Percentiles rank a stretch among this genome's conserved stretches.
Evolutionary conservation across 768 basidiomycete species (phyloP).

Genomic region (Lactifluus piperatus): DNA sequence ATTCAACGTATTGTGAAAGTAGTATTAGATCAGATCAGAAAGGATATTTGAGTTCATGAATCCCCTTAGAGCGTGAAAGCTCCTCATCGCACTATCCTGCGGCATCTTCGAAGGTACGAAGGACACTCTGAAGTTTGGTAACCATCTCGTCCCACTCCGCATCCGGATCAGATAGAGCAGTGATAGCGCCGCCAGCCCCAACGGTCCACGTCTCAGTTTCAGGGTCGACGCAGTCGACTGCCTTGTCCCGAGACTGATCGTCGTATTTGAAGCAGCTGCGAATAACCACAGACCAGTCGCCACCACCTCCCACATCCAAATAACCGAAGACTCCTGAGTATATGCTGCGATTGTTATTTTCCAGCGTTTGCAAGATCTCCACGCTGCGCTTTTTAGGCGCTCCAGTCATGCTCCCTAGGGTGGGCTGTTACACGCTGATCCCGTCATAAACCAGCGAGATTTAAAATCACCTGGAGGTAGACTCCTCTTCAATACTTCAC

Average conservation of each 20-base stretch:
- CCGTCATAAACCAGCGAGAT: neutral
- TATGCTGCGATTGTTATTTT: slow-evolving; percentile 60
- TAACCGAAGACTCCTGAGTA: slow-evolving; percentile 96
- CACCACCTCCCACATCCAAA: slow-evolving; percentile 79
- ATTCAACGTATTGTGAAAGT: slow-evolving; percentile 22
- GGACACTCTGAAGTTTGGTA: slow-evolving; percentile 74
- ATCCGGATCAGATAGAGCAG: slow-evolving; percentile 77
- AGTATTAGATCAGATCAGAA: neutral
- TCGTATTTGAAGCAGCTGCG: slow-evolving; percentile 82
- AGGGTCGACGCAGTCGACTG: neutral
- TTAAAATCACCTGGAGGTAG: slow-evolving; percentile 69
- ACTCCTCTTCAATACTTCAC: slow-evolving; percentile 69
- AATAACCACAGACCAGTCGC: slow-evolving; percentile 92
- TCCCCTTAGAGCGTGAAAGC: neutral
- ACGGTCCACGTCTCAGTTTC: slow-evolving; percentile 57
- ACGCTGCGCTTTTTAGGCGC: slow-evolving; percentile 93
- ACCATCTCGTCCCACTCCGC: slow-evolving; percentile 94
- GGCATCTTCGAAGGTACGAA: slow-evolving; percentile 48
- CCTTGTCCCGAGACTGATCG: slow-evolving; percentile 21
- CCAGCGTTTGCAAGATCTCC: slow-evolving; percentile 77
- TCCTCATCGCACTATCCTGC: neutral
- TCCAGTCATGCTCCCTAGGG: slow-evolving; percentile 89
- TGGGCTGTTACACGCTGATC: neutral
- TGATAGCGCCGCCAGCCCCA: slow-evolving; percentile 96
- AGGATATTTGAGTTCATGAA: neutral